Evolutionary conservation across 2,329 filamentous ascomycete genomes (phyloP).

Genomic region (Sphaerulina populicola): DNA sequence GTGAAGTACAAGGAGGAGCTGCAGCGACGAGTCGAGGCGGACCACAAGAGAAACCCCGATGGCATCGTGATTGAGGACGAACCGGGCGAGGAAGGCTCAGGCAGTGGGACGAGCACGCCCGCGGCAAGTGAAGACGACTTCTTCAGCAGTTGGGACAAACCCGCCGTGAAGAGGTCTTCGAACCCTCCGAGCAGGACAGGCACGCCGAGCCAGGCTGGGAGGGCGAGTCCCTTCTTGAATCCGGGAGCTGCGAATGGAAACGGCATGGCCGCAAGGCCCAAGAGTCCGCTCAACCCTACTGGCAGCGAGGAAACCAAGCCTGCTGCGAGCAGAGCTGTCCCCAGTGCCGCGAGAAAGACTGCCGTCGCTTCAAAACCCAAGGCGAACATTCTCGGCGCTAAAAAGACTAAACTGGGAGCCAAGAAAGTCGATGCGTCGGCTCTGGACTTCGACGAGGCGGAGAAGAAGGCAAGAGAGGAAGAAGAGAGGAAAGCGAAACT

Average conservation of each 20-base stretch:
- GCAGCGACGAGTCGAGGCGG: conserved; percentile 71
- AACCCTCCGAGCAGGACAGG: conserved; percentile 84
- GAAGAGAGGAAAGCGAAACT: conserved; percentile 91
- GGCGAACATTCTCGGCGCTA: conserved; percentile 60
- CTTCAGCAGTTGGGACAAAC: conserved; percentile 99
- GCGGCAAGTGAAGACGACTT: conserved; percentile 78
- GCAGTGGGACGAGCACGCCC: conserved; percentile 60
- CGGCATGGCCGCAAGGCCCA: conserved; percentile 54
- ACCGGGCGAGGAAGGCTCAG: conserved; percentile 39
- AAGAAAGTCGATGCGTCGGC: conserved; percentile 71
- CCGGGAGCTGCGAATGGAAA: conserved; percentile 55
- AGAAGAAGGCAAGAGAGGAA: conserved; percentile 95
- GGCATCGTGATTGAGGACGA: conserved; percentile 80
- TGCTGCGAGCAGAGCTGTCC: conserved; percentile 61
- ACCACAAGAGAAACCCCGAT: conserved; percentile 76
- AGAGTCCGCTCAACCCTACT: conserved; percentile 65
- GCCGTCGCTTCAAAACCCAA: conserved; percentile 59
- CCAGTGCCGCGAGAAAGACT: conserved; percentile 74
- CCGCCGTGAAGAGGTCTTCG: conserved; percentile 88
- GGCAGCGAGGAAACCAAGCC: conserved; percentile 47
- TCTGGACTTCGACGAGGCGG: conserved; percentile 91
- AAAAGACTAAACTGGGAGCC: conserved; percentile 46
- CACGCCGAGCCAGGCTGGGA: conserved; percentile 67
- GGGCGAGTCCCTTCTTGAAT: conserved; percentile 83
- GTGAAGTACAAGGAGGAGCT: conserved; percentile 97